Conservation (phyloP, 2,329 filamentous ascomycete genomes). For the Trichoderma oligosporum region DNA sequence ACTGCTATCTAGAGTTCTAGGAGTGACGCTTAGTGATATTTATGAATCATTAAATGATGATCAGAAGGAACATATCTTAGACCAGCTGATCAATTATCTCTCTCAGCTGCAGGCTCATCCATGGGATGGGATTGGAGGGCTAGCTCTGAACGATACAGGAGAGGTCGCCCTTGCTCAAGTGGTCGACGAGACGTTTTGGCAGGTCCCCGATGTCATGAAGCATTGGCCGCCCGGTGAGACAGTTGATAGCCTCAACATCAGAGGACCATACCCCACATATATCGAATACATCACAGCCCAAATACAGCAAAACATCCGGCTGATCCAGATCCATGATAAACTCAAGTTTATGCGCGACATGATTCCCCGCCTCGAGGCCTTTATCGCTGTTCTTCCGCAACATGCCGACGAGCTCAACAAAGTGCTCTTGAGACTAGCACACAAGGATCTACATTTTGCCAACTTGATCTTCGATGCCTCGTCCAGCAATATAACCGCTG, state of each 20-base stretch:
- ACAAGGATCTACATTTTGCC: constrained; percentile 38
- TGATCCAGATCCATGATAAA: constrained; percentile 27
- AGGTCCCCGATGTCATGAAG: constrained; percentile 28
- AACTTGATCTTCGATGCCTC: constrained; percentile 34
- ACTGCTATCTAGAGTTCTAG: constrained; percentile 29
- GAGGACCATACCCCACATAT: constrained; percentile 29
- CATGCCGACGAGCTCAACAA: constrained; percentile 18
- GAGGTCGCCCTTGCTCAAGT: constrained; percentile 25
- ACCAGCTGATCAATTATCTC: constrained; percentile 31
- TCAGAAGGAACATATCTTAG: constrained; percentile 25
- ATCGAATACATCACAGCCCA: constrained; percentile 27
- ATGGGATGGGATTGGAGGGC: constrained; percentile 29
- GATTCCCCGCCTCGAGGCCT: constrained; percentile 29
- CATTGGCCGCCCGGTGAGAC: constrained; percentile 28
- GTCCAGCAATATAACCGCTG: constrained; percentile 28
- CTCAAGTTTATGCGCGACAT: constrained; percentile 29
- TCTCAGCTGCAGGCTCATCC: constrained; percentile 29
- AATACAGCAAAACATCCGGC: constrained; percentile 28
- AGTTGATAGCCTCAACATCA: constrained; percentile 28
- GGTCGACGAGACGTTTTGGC: constrained; percentile 38
- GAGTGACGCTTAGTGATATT: constrained; percentile 29
- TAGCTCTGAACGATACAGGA: constrained; percentile 22
- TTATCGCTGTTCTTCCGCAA: constrained; percentile 22
- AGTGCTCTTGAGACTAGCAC: constrained; percentile 29
- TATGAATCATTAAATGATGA: constrained; percentile 26